Evolutionary conservation across 768 basidiomycete genomes (phyloP), one percentile per base, ranked within the genome.

Genomic region (Phlegmacium glaucopus): DNA sequence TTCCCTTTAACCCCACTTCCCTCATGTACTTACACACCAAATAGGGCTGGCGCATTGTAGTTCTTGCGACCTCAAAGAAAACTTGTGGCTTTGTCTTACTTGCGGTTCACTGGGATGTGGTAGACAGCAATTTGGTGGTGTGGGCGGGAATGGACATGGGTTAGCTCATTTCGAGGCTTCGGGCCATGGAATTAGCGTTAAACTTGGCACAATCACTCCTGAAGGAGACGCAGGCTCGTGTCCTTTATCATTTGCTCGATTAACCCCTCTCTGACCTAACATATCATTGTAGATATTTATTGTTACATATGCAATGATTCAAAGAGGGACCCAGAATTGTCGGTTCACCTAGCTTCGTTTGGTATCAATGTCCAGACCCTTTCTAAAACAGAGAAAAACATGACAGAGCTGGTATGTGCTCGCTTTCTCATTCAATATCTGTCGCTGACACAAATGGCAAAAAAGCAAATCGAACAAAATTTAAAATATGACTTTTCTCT

Each of bases 381-480:
- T 59, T 84, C 69, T 5, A 98, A 98, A 70, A 97, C 94, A 0
- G 93, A 96, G 64, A 97, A 96, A 70, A 91, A 83, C 47, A 90
- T 96, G 85, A 96, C 94, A 0, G 95, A 99, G 61, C 74, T 99
- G 53, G 93, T 94, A 49, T 42, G 80, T 49, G 2, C 4, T 44
- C 27, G 18, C 10, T 6, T 4, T 29, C 29, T 47, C 1, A 9
- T 11, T 9, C 4, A 12, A 40, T 34, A 27, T 34, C 12, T 25
- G 16, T 46, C 8, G n/a, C 41, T 47, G 4, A 44, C 34, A 17
- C n/a, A 16, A 12, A 13, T 11, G 6, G n/a, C 11, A 10, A 26
- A 10, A n/a, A 41, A 76, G 91, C 91, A 98, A 87, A 87, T 98
- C 56, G 94, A 98, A 62, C 93, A 97, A 53, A 99, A 99, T 60